Percentiles rank a stretch among this genome's conserved stretches.
Evolutionary conservation across 2,329 filamentous ascomycete genomes (phyloP).

Genomic region (Pseudocercospora vitis): DNA sequence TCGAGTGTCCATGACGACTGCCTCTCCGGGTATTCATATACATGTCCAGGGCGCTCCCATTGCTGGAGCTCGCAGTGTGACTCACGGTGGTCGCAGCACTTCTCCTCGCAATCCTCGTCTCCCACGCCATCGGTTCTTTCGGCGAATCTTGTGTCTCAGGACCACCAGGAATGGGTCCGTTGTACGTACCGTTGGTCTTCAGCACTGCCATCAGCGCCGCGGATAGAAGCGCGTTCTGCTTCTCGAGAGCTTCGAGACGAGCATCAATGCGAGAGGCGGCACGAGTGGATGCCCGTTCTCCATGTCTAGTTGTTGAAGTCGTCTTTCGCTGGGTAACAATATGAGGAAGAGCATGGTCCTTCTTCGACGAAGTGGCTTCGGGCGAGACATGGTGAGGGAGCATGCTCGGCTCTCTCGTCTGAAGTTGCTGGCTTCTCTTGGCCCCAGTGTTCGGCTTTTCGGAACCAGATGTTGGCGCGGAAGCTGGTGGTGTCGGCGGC

Average conservation of each 20-base stretch:
- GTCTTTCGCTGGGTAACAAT: conserved; percentile 26
- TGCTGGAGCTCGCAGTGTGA: conserved; percentile 29
- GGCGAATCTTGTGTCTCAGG: conserved; percentile 10
- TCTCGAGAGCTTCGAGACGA: conserved; percentile 41
- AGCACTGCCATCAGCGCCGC: conserved; percentile 45
- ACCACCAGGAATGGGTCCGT: conserved; percentile 28
- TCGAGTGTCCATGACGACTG: conserved; percentile 14
- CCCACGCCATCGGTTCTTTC: conserved; percentile 32
- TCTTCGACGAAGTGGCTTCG: conserved; percentile 20
- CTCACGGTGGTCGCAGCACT: conserved; percentile 30
- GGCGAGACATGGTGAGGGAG: conserved; percentile 30
- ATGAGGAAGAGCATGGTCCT: conserved; percentile 22
- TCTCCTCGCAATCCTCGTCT: conserved; percentile 31
- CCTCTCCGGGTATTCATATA: conserved; percentile 34
- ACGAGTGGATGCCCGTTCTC: conserved; percentile 15
- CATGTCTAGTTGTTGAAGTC: conserved; percentile 12
- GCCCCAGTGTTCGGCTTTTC: conserved; percentile 26
- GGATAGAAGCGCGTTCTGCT: conserved; percentile 42
- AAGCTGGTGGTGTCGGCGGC: conserved; percentile 38
- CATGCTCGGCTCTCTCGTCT: conserved; percentile 27
- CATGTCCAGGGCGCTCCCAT: conserved; percentile 40
- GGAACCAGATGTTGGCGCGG: conserved; percentile 34
- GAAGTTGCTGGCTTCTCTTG: conserved; percentile 18
- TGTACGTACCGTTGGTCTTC: conserved; percentile 38
- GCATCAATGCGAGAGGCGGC: conserved; percentile 32